A percentile compares a stretch with the other conserved stretches of the same genome.
These are phyloP conservation scores for Gossypium raimondii DNA, from an alignment of 345 rosid species.

Conservation along the genomic window DNA sequence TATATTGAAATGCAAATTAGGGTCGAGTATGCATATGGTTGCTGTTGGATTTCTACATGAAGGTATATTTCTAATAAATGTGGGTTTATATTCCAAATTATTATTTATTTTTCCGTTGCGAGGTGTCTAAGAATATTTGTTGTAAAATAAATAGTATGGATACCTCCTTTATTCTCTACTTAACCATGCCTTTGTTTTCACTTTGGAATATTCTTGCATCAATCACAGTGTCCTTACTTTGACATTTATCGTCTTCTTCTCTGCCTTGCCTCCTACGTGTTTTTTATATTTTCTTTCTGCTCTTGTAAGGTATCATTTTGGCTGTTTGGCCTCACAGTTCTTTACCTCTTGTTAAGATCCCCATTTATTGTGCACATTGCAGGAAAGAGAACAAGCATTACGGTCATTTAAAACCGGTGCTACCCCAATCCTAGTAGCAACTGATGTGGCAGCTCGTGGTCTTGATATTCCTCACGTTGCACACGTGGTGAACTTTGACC, in stretches of 20 bases:
- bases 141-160: not conserved
- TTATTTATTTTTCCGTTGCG: not conserved
- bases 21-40: not conserved
- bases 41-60: not conserved
- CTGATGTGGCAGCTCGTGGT: constrained; percentile 94
- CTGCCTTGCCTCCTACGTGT: not conserved
- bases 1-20: not conserved
- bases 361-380: constrained; percentile 18
- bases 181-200: not conserved
- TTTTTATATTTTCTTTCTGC: not conserved
- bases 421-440: constrained; percentile 92
- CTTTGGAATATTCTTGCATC: constrained; percentile 2
- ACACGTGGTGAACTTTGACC: constrained; percentile 93
- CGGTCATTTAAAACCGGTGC: constrained; percentile 81
- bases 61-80: not conserved
- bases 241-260: not conserved
- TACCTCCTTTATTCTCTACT: not conserved
- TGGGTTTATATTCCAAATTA: not conserved
- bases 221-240: not conserved
- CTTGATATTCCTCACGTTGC: constrained; percentile 95
- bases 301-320: not conserved
- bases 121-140: not conserved
- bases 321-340: not conserved
- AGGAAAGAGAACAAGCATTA: constrained; percentile 94
- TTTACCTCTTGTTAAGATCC: not conserved